Evolutionary conservation across 257 asterid species (phyloP).

Genomic region (Knoxia roxburghii): DNA sequence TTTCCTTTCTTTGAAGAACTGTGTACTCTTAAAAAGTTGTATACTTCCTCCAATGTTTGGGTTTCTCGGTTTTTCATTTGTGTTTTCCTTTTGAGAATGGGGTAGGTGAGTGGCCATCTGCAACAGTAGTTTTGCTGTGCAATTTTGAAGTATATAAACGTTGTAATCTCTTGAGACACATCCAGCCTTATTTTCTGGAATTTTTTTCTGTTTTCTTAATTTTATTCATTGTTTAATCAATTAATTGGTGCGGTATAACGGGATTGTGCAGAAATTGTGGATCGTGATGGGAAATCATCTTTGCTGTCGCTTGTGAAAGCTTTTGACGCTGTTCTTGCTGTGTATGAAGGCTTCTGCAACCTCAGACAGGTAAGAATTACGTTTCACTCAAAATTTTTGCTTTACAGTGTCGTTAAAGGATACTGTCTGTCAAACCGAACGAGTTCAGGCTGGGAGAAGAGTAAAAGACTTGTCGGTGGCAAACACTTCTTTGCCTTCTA

Average conservation of each 20-base stretch:
- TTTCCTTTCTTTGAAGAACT: too few species aligned
- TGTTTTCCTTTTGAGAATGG: neutral
- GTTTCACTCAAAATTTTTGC: neutral
- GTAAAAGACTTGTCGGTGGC: conserved; percentile 19
- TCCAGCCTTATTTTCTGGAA: neutral
- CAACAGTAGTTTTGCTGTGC: neutral
- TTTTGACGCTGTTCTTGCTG: conserved; percentile 87
- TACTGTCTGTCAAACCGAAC: neutral
- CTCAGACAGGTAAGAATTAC: conserved; percentile 61
- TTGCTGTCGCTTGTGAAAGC: conserved; percentile 79
- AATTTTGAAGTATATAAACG: neutral
- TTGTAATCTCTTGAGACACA: neutral
- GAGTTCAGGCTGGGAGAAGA: neutral
- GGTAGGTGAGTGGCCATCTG: neutral
- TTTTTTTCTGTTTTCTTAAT: neutral
- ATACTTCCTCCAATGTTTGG: neutral
- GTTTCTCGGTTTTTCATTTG: neutral
- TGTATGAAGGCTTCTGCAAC: conserved; percentile 92
- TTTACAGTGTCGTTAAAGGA: neutral
- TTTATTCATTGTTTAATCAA: neutral
- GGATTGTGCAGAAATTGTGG: conserved; percentile 68
- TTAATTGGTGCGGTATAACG: conserved; percentile 19
- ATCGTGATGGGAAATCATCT: conserved; percentile 83
- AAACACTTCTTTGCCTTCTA: neutral
- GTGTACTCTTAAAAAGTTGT: too few species aligned